Conservation (phyloP, 371 early-diverging fungal species). For the Mycotypha africana region DNA sequence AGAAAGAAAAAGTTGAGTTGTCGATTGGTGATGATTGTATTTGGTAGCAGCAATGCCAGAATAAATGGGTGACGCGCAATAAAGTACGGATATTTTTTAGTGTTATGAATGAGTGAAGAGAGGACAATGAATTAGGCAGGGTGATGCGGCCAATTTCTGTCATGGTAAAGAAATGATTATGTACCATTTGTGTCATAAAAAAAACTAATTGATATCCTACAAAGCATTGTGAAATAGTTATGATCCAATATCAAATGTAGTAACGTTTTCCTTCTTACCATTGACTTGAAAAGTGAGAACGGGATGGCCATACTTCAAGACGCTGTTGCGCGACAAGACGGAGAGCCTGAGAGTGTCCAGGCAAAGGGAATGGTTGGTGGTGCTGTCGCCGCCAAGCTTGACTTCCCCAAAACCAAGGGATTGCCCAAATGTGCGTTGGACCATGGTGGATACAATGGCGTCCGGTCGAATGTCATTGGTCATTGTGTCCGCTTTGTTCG, state of each 20-base stretch:
- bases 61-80: constrained; percentile 3
- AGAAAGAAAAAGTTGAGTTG: constrained; percentile 18
- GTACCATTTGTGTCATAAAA: constrained; percentile 30
- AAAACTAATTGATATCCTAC: constrained; percentile 12
- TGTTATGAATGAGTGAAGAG: constrained; percentile 19
- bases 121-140: constrained; percentile 17
- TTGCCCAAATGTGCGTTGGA: constrained; percentile 5
- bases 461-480: constrained; percentile 9
- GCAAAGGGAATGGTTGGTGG: constrained; percentile 7
- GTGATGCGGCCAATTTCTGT: constrained; percentile 27
- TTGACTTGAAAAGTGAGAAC: constrained; percentile 14
- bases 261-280: constrained; percentile 12
- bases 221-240: constrained; percentile 17
- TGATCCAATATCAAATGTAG: constrained; percentile 12
- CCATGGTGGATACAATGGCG: constrained; percentile 14
- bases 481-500: constrained; percentile 10
- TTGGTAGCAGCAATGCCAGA: constrained; percentile 7
- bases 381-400: constrained; percentile 11
- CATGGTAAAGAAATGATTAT: constrained; percentile 23
- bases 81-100: constrained; percentile 14
- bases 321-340: constrained; percentile 15
- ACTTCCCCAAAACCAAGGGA: constrained; percentile 12
- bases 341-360: constrained; percentile 11
- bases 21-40: constrained; percentile 12
- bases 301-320: constrained; percentile 10